Base-by-base conservation (phyloP, 2,329 filamentous ascomycete species). In the Chaetothyriales sp. region DNA sequence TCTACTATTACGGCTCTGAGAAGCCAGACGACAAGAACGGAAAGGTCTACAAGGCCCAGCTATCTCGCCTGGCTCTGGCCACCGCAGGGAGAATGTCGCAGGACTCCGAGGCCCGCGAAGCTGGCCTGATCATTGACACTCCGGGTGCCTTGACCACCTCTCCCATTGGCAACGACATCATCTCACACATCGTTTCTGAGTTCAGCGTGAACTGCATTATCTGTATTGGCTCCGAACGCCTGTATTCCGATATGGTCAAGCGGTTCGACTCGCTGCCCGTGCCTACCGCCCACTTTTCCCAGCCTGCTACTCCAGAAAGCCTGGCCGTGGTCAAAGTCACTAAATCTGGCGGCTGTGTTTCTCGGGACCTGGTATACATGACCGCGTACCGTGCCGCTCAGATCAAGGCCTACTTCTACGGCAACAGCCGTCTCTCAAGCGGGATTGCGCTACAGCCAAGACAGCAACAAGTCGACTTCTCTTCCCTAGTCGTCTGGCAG, bases 381-480 rank as follows among this genome's bases (percentile, higher is more conserved):
- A 85, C 86, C 61, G 76, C 81, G 15, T 70, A 80, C 4, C 78
- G 85, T 45, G 86, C 94, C 62, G 79, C 84, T 0, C 78, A 85
- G 48, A 89, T 95, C 49, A 84, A 85, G 59, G 84, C 89, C 61
- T 98, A 98, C 68, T 98, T 98, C 71, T 98, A 95, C 65, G 92
- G 92, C 8, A 84, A 86, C 56, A 61, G 67, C 0, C 66, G 67
- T 8, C 65, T 70, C 1, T 67, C 68, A 9, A 67, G 66, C 8
- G 66, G 80, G 56, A 78, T 85, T 53, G 85, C 86, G 0, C 73
- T 98, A 1, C 92, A 86, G 46, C 92, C 92, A 0, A 85, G 89
- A 61, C 94, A 88, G 5, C 87, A 94, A 62, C 84, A 85, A 54
- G 80, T 94, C 4, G 83, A 88, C 56, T 92, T 89, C 64, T 76